Evolutionary conservation across 768 basidiomycete species (phyloP).

Genomic region (Phylloporus scabripes): DNA sequence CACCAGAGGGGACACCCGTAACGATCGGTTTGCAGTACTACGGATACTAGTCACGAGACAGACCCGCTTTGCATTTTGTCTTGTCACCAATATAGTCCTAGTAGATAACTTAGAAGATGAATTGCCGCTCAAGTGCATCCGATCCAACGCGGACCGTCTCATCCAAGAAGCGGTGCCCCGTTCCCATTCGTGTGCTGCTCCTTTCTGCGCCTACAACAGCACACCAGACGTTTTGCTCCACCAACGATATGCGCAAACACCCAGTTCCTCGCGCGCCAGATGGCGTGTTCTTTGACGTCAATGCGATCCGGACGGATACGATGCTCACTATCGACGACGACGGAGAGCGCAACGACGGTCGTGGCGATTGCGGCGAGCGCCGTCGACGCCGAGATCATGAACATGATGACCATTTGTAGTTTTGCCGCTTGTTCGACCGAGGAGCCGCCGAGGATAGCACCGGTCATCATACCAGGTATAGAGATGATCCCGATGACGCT

Average conservation of each 20-base stretch:
- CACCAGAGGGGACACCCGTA: too few species aligned
- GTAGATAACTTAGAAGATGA: slow-evolving; percentile 3
- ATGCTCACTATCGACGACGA: slow-evolving; percentile 65
- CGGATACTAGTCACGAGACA: too few species aligned
- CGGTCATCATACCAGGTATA: slow-evolving; percentile 92
- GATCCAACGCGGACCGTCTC: not conserved
- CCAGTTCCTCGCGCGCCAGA: slow-evolving; percentile 35
- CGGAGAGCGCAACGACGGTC: slow-evolving; percentile 52
- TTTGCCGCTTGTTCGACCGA: slow-evolving; percentile 81
- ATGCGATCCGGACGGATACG: slow-evolving; percentile 62
- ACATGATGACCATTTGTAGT: slow-evolving; percentile 91
- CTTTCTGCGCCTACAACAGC: slow-evolving; percentile 8
- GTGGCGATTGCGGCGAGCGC: slow-evolving; percentile 64
- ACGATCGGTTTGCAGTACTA: too few species aligned
- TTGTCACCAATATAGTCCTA: not conserved
- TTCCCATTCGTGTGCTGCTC: not conserved
- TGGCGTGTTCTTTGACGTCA: slow-evolving; percentile 29
- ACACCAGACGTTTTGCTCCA: slow-evolving; percentile 2
- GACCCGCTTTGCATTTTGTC: not conserved
- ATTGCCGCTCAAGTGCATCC: not conserved
- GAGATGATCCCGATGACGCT: slow-evolving; percentile 73
- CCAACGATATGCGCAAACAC: slow-evolving; percentile 17
- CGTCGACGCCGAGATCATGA: slow-evolving; percentile 81
- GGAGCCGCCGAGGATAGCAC: slow-evolving; percentile 82
- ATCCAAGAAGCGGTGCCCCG: slow-evolving; percentile 16